These are phyloP conservation scores for Brachypodium distachyon DNA, from an alignment of 202 grass and related monocot species.

Conservation along the genomic window DNA sequence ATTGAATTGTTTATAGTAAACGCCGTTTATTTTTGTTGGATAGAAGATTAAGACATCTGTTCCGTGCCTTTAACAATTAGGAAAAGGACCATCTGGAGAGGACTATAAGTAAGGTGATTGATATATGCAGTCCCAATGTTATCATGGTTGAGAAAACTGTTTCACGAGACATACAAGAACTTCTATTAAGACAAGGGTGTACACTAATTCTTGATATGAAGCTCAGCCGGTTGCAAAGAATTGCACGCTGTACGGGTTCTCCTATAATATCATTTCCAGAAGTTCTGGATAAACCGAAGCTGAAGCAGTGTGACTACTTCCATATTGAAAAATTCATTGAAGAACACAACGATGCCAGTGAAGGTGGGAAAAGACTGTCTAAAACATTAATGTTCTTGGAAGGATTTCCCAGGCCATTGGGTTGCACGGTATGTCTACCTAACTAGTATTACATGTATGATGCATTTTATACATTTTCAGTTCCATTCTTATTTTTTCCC, in stretches of 20 bases:
- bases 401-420: constrained; percentile 69
- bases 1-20: not conserved
- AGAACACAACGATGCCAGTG: constrained; percentile 51
- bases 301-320: constrained; percentile 81
- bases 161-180: constrained; percentile 82
- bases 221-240: constrained; percentile 63
- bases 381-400: constrained; percentile 91
- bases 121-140: constrained; percentile 78
- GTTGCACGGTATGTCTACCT: constrained; percentile 61
- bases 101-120: constrained; percentile 65
- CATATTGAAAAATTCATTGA: constrained; percentile 82
- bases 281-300: constrained; percentile 49
- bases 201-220: constrained; percentile 93
- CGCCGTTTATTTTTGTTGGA: not conserved
- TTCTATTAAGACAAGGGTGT: constrained; percentile 62
- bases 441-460: not conserved
- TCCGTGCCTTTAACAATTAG: constrained; percentile 31
- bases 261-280: constrained; percentile 74
- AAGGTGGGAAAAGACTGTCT: constrained; percentile 63
- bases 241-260: constrained; percentile 84
- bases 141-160: constrained; percentile 98
- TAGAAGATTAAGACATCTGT: constrained; percentile 7
- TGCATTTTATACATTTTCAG: not conserved
- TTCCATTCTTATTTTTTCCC: not conserved
- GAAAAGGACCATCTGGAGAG: constrained; percentile 72